phyloP scores from a whole-genome alignment of 2,329 filamentous ascomycete genomes.

The Capronia americana region DNA sequence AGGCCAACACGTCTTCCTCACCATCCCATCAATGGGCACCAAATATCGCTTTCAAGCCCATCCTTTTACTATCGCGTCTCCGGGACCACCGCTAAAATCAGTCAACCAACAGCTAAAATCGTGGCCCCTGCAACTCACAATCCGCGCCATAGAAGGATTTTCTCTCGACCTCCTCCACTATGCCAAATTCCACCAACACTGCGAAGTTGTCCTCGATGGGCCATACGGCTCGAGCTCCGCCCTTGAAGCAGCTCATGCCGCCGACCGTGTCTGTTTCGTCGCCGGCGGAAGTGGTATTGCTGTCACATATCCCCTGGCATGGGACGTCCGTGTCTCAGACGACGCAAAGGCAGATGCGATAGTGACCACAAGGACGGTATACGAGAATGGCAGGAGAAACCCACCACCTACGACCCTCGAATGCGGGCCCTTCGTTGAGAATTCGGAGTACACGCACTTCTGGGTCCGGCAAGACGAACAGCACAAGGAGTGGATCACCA shows the following conservation, averaged over 20 bases:
- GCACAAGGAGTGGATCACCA: conserved; percentile 35
- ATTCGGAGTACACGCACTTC: conserved; percentile 33
- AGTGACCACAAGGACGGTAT: conserved; percentile 30
- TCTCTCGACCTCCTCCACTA: conserved; percentile 61
- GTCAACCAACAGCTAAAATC: conserved; percentile 40
- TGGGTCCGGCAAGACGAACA: conserved; percentile 39
- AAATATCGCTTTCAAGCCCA: conserved; percentile 66
- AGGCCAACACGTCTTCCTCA: conserved; percentile 69
- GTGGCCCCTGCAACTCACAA: conserved; percentile 60
- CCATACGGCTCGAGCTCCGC: conserved; percentile 68
- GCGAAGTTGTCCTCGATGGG: conserved; percentile 64
- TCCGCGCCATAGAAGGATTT: conserved; percentile 67
- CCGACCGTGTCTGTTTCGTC: conserved; percentile 61
- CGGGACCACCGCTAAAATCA: conserved; percentile 29
- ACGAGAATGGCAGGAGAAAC: conserved; percentile 27
- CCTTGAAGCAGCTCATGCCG: conserved; percentile 58
- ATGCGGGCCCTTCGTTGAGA: conserved; percentile 8
- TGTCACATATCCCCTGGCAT: conserved; percentile 65
- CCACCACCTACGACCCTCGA: conserved; percentile 13
- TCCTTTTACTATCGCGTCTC: conserved; percentile 70
- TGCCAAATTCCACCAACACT: conserved; percentile 53
- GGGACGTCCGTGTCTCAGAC: conserved; percentile 30
- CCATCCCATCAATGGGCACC: conserved; percentile 61
- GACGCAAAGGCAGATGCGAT: conserved; percentile 22
- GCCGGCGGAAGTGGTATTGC: conserved; percentile 71